These are phyloP conservation scores for Sporobolomyces phaffii DNA, from an alignment of 768 basidiomycete species.

Conservation along the genomic window DNA sequence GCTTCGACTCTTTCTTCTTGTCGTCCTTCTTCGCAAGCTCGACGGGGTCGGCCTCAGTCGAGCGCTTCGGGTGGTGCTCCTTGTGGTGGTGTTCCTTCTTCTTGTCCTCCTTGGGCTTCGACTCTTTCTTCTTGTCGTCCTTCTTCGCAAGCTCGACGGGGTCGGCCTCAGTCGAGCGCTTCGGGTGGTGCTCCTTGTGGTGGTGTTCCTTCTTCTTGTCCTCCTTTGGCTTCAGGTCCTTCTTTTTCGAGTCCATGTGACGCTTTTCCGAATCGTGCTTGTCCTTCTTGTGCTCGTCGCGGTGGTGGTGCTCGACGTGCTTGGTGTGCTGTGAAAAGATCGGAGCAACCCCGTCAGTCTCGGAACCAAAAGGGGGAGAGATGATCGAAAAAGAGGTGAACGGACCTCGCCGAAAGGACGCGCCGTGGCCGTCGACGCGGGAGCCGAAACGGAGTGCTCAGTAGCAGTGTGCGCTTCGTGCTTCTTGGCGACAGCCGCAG, in stretches of 20 bases:
- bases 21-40: too few relatives aligned
- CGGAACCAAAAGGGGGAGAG: background rate
- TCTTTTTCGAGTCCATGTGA: background rate
- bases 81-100: background rate
- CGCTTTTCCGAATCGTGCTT: background rate
- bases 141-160: too few relatives aligned
- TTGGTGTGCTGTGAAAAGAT: background rate
- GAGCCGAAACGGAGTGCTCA: too few relatives aligned
- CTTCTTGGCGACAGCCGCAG: background rate
- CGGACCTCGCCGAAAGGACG: background rate
- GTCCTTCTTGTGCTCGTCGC: background rate
- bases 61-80: background rate
- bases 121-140: too few relatives aligned
- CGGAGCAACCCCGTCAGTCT: background rate
- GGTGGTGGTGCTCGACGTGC: background rate
- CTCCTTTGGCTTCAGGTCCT: background rate
- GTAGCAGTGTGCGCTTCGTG: background rate
- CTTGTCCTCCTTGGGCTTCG: background rate
- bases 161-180: too few relatives aligned
- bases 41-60: too few relatives aligned
- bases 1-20: too few relatives aligned
- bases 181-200: background rate
- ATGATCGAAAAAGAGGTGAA: background rate
- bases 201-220: background rate
- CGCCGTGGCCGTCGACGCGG: background rate